Conservation (phyloP, 345 rosid genomes). For the Abelmoschus esculentus region DNA sequence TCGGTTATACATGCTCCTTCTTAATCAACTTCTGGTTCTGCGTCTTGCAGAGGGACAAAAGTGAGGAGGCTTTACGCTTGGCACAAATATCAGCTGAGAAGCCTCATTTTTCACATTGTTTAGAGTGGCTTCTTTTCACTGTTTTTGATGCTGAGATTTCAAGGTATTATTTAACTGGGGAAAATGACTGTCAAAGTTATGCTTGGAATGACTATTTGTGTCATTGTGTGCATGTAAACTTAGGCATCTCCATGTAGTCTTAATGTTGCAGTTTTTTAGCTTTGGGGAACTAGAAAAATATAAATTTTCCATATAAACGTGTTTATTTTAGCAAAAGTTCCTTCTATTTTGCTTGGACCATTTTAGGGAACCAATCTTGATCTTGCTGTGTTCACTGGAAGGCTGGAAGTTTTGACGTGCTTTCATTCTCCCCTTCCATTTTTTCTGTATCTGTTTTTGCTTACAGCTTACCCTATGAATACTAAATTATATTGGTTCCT, state of each 20-base stretch:
- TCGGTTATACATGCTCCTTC: background rate
- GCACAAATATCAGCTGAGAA: conserved; percentile 90
- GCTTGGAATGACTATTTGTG: conserved; percentile 1
- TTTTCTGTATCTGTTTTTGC: conserved; percentile 1
- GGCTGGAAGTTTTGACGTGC: background rate
- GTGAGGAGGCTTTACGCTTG: conserved; percentile 70
- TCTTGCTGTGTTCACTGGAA: background rate
- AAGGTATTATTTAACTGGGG: conserved; percentile 43
- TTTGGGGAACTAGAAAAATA: background rate
- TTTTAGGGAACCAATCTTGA: background rate
- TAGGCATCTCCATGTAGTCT: background rate
- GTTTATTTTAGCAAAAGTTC: background rate
- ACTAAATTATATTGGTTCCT: conserved; percentile 12
- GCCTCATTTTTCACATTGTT: conserved; percentile 92
- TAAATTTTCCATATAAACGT: background rate
- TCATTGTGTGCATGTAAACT: background rate
- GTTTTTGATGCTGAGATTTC: conserved; percentile 96
- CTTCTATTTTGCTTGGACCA: background rate
- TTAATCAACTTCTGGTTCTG: conserved; percentile 18
- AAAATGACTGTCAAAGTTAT: background rate
- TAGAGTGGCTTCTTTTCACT: conserved; percentile 98
- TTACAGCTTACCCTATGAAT: background rate
- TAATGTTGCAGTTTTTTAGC: background rate
- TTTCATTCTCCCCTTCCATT: background rate
- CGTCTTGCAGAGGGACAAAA: conserved; percentile 68